A percentile compares a stretch with the other conserved stretches of the same genome.
Conservation (phyloP, 164 flowering plant species). For the Macadamia tetraphylla region DNA sequence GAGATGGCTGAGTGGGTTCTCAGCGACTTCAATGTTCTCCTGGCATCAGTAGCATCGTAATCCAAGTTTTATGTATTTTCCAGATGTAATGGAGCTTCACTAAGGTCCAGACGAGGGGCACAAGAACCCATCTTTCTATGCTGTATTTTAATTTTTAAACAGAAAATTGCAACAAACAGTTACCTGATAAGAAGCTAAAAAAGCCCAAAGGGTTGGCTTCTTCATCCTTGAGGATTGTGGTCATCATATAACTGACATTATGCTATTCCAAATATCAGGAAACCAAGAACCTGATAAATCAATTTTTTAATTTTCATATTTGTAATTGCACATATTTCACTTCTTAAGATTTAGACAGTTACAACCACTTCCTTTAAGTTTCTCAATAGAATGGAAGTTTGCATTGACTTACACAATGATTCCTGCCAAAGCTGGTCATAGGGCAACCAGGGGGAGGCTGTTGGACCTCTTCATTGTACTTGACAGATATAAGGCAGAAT, state of each 20-base stretch:
- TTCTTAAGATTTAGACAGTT: neutral
- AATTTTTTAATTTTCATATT: neutral
- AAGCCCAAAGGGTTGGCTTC: conserved; percentile 18
- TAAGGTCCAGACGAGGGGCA: too few relatives aligned
- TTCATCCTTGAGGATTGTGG: neutral
- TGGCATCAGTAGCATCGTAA: conserved; percentile 18
- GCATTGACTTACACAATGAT: conserved; percentile 52
- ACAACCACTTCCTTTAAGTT: neutral
- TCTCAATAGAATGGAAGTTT: conserved; percentile 56
- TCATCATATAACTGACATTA: neutral
- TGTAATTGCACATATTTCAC: neutral
- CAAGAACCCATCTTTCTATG: too few relatives aligned
- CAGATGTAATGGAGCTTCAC: too few relatives aligned
- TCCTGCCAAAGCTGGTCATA: conserved; percentile 59
- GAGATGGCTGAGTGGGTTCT: conserved; percentile 70
- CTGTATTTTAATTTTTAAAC: too few relatives aligned
- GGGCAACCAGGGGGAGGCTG: conserved; percentile 50
- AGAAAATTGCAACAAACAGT: neutral
- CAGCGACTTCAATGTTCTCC: conserved; percentile 57
- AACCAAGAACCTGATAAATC: neutral
- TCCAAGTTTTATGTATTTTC: neutral
- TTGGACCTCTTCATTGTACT: conserved; percentile 55
- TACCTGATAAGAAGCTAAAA: conserved; percentile 5
- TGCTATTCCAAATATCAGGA: neutral
- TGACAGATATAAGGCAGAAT: conserved; percentile 52